These are phyloP conservation scores for Saccharomycopsis sp. DNA, from an alignment of 805 yeast species.

Conservation along the genomic window DNA sequence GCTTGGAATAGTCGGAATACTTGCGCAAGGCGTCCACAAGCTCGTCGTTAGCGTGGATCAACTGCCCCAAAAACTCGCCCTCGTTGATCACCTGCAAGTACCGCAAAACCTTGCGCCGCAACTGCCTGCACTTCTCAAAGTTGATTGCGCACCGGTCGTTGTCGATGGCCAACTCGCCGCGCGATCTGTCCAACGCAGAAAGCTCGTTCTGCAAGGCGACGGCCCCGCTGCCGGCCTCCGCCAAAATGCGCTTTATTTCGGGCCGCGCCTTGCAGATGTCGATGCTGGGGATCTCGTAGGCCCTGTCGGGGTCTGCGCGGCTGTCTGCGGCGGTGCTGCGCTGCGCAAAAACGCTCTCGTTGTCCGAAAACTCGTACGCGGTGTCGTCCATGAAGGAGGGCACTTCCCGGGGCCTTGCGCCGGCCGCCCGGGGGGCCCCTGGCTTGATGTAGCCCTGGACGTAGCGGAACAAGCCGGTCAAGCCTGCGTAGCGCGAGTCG, in stretches of 20 bases:
- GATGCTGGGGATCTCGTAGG: conserved; percentile 60
- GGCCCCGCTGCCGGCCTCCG: conserved; percentile 70
- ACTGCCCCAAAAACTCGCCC: conserved; percentile 82
- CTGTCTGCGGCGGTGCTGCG: conserved; percentile 36
- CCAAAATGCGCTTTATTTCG: conserved; percentile 56
- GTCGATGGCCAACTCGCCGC: conserved; percentile 53
- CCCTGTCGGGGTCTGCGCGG: conserved; percentile 35
- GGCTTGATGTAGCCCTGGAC: conserved; percentile 21
- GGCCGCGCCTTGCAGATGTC: conserved; percentile 68
- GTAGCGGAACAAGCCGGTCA: conserved; percentile 40
- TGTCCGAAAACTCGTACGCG: conserved; percentile 22
- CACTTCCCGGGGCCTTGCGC: conserved; percentile 16
- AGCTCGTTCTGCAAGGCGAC: conserved; percentile 61
- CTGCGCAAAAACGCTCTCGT: conserved; percentile 9
- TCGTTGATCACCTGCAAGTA: conserved; percentile 79
- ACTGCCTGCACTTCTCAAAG: conserved; percentile 67
- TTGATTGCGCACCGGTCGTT: conserved; percentile 52
- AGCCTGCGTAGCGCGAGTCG: conserved; percentile 40
- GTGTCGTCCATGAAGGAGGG: conserved; percentile 22
- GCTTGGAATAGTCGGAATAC: conserved; percentile 44
- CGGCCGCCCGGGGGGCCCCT: conserved; percentile 22
- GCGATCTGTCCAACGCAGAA: conserved; percentile 34
- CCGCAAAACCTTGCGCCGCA: conserved; percentile 71
- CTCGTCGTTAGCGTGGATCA: conserved; percentile 87
- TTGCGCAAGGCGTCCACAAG: conserved; percentile 64